A percentile compares a stretch with the other conserved stretches of the same genome.
Evolutionary conservation across 768 basidiomycete species (phyloP).

Genomic region (Kwoniella newhampshirensis): DNA sequence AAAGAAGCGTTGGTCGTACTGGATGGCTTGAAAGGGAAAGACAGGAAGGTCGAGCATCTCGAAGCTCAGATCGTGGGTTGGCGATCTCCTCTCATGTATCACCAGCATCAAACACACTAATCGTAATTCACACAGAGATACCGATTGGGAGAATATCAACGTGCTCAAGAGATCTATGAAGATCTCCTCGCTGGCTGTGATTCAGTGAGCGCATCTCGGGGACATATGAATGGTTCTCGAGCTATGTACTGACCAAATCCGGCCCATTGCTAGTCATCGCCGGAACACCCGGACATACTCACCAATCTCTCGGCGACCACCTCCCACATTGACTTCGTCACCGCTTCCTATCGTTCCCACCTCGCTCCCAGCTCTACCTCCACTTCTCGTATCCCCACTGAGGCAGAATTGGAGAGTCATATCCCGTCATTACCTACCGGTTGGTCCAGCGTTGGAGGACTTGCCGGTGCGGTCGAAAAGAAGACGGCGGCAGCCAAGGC

Average conservation of each 20-base stretch:
- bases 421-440: slow-evolving; percentile 48
- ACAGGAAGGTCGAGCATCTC: slow-evolving; percentile 69
- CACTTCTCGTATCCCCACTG: slow-evolving; percentile 31
- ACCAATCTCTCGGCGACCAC: slow-evolving; percentile 81
- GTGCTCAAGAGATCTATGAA: slow-evolving; percentile 74
- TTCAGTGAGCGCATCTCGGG: slow-evolving; percentile 61
- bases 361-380: slow-evolving; percentile 39
- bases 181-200: slow-evolving; percentile 75
- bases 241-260: no score
- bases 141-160: slow-evolving; percentile 71
- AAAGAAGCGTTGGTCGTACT: slow-evolving; percentile 65
- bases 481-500: slow-evolving; percentile 15
- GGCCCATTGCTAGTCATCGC: slow-evolving; percentile 66
- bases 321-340: slow-evolving; percentile 78
- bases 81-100: neutral
- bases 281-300: slow-evolving; percentile 82
- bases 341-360: slow-evolving; percentile 45
- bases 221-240: neutral
- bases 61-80: slow-evolving; percentile 80
- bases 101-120: slow-evolving; percentile 3
- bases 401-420: slow-evolving; percentile 54
- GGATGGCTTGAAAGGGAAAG: slow-evolving; percentile 40
- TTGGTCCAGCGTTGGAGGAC: slow-evolving; percentile 32
- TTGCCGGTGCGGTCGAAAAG: slow-evolving; percentile 7
- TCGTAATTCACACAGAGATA: slow-evolving; percentile 61